Base-by-base conservation (phyloP, 176 grass and related monocot genomes). In the Avena insularis region DNA sequence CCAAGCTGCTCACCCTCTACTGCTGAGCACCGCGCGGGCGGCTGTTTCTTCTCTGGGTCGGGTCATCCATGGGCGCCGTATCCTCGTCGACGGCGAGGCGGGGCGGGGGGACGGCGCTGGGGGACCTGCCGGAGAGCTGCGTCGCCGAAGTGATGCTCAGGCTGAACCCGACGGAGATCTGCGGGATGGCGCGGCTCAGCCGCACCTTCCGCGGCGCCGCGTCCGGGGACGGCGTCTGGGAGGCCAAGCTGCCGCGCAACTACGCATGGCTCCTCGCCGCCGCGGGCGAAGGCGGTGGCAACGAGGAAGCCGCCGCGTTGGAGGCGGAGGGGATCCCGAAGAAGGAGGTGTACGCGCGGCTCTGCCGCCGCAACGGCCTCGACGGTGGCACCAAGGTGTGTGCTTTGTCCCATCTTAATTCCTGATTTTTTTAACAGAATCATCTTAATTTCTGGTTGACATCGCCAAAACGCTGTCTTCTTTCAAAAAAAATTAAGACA, bases 111-210 rank as follows among this genome's bases (percentile, higher is more conserved):
- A 94, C 92, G 51, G 83, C 59, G 80, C 85, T 99, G 58, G 92
- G 87, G 35, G 92, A 94, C 81, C 47, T 99, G 76, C 94, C 97
- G 43, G 97, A 99, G 84, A 86, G 64, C 76, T 99, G 97, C 78
- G 81, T 99, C 78, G 94, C 97, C 75, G 97, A 99, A 92, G 92
- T 99, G 82, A 74, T 99, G 66, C 91, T 91, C 76, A 90, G 93
- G 80, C 87, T 99, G 16, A 92, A 96, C 66, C 89, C 94, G 76
- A 83, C 62, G 58, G 94, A 99, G 80, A 96, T 99, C 77, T 96
- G 92, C 83, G 89, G 90, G 80, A 80, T 99, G 87, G 90, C 91
- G 67, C 79, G 66, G 43, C 88, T 99, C 77, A 94, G 88, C 90
- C 92, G 85, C 85, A 90, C 88, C 33, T 99, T 99, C 84, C 85